A percentile compares a stretch with the other conserved stretches of the same genome.
Conservation (phyloP, 768 basidiomycete genomes). For the Harrya chromipes region DNA sequence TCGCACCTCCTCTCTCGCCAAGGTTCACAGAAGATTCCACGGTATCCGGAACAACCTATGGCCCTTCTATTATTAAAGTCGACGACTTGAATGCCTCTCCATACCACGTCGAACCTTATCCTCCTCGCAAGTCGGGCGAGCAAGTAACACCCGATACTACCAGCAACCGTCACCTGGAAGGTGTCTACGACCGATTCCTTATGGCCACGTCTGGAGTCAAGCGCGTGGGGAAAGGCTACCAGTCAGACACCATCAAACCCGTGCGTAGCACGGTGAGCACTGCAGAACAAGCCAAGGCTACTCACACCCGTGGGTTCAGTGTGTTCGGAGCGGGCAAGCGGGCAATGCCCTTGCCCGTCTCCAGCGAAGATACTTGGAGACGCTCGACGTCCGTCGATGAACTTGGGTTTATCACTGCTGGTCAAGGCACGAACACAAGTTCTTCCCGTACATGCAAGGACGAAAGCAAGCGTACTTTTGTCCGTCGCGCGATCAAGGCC, state of each 20-base stretch:
- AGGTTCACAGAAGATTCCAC: constrained; percentile 39
- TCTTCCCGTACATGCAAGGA: constrained; percentile 38
- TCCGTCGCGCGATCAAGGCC: constrained; percentile 73
- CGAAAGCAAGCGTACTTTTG: constrained; percentile 47
- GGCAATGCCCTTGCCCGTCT: constrained; percentile 70
- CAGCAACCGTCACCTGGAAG: constrained; percentile 59
- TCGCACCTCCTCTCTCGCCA: constrained; percentile 45
- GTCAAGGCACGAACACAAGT: constrained; percentile 23
- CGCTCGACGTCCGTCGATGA: constrained; percentile 59
- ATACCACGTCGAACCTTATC: constrained; percentile 63
- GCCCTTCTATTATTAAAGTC: constrained; percentile 19
- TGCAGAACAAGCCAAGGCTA: constrained; percentile 18
- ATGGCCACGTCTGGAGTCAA: constrained; percentile 82
- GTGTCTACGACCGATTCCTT: constrained; percentile 77
- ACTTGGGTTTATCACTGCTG: constrained; percentile 50
- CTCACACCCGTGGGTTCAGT: constrained; percentile 24
- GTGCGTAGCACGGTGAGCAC: constrained; percentile 31
- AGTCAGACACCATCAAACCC: constrained; percentile 59
- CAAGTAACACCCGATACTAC: constrained; percentile 48
- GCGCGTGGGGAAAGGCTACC: constrained; percentile 77
- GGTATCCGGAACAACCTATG: constrained; percentile 17
- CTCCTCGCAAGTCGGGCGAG: constrained; percentile 41
- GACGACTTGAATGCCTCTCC: constrained; percentile 59
- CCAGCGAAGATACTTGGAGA: constrained; percentile 55
- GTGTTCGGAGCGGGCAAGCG: constrained; percentile 39